Conservation (phyloP, 2,329 filamentous ascomycete species). For the Fusarium sp. region DNA sequence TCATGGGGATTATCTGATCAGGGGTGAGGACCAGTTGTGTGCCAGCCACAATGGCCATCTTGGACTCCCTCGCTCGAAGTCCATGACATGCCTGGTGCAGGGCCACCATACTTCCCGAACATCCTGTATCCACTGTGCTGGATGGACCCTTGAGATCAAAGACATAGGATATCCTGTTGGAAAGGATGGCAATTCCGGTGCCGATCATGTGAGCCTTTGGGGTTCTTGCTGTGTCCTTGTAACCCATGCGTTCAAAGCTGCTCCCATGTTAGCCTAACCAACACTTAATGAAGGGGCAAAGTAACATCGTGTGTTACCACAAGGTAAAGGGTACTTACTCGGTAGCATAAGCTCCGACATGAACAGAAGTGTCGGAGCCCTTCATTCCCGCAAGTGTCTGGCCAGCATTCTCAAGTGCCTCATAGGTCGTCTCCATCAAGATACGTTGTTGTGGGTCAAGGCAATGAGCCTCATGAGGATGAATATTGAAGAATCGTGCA, state of each 20-base stretch:
- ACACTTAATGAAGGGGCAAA: not conserved
- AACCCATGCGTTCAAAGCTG: slow-evolving; percentile 24
- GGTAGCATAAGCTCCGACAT: slow-evolving; percentile 42
- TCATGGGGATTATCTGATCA: slow-evolving; percentile 26
- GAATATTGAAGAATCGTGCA: slow-evolving; percentile 47
- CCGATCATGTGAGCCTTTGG: slow-evolving; percentile 45
- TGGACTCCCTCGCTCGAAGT: slow-evolving; percentile 55
- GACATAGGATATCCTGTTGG: slow-evolving; percentile 50
- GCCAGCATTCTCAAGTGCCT: slow-evolving; percentile 48
- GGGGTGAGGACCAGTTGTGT: slow-evolving; percentile 26
- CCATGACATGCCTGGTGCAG: slow-evolving; percentile 41
- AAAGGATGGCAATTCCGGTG: slow-evolving; percentile 41
- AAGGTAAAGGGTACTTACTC: slow-evolving; percentile 7
- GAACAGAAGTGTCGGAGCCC: slow-evolving; percentile 45
- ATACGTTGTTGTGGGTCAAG: slow-evolving; percentile 48
- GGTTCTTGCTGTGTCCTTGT: slow-evolving; percentile 21
- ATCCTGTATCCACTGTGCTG: slow-evolving; percentile 49
- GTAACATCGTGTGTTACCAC: not conserved
- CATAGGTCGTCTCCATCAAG: slow-evolving; percentile 49
- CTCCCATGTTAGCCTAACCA: not conserved
- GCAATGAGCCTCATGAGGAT: slow-evolving; percentile 43
- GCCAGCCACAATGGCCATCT: slow-evolving; percentile 52
- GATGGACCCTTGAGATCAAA: slow-evolving; percentile 51
- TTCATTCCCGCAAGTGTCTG: slow-evolving; percentile 36
- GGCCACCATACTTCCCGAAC: slow-evolving; percentile 49